These are phyloP conservation scores for Salix caprea DNA, from an alignment of 345 rosid genomes.

Conservation along the genomic window DNA sequence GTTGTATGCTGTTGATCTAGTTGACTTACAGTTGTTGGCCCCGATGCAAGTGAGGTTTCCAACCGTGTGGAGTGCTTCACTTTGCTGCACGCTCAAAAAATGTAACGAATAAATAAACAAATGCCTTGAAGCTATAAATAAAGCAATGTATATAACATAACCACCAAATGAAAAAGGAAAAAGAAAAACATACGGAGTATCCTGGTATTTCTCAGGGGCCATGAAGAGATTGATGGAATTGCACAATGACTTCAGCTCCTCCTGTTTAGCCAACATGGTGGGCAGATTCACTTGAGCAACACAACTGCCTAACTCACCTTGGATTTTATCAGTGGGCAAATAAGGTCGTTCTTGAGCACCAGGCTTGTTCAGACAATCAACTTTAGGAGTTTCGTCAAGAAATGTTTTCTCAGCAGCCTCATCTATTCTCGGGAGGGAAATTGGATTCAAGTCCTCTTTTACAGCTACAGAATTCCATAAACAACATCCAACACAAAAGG, in stretches of 20 bases:
- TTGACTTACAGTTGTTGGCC: slow-evolving; percentile 29
- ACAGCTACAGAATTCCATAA: slow-evolving; percentile 21
- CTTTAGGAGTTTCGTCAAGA: slow-evolving; percentile 17
- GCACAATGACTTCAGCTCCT: slow-evolving; percentile 21
- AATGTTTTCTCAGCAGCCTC: slow-evolving; percentile 24
- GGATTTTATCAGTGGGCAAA: background rate
- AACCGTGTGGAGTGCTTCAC: slow-evolving; percentile 26
- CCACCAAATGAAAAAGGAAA: background rate
- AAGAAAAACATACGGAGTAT: slow-evolving; percentile 24
- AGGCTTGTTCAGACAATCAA: slow-evolving; percentile 17
- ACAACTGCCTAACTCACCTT: slow-evolving; percentile 5
- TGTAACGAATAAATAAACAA: background rate
- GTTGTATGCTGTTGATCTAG: slow-evolving; percentile 20
- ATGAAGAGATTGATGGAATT: slow-evolving; percentile 14
- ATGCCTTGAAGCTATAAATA: background rate
- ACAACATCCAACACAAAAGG: background rate
- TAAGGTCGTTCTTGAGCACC: slow-evolving; percentile 15
- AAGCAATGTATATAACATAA: background rate
- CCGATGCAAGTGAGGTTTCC: slow-evolving; percentile 20
- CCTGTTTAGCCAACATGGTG: slow-evolving; percentile 16
- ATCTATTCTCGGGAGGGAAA: slow-evolving; percentile 14
- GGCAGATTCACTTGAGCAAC: slow-evolving; percentile 20
- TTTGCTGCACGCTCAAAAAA: slow-evolving; percentile 18
- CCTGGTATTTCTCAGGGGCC: slow-evolving; percentile 16
- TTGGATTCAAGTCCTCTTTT: slow-evolving; percentile 27